Conservation (phyloP, 2,329 filamentous ascomycete species). For the Scedosporium boydii region DNA sequence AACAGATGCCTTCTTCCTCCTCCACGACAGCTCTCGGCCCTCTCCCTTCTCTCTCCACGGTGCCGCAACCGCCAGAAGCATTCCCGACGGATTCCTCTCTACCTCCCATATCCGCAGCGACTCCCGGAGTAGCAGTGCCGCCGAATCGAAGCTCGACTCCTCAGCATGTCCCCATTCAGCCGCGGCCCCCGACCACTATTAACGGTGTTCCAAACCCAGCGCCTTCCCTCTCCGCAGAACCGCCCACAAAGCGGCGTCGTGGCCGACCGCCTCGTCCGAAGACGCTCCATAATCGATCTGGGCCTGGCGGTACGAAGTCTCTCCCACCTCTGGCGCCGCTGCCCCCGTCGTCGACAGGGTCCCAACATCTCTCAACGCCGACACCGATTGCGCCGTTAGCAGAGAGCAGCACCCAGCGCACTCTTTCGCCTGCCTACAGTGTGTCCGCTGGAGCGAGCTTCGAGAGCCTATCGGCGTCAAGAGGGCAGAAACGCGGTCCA, state of each 20-base stretch:
- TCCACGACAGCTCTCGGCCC: not conserved
- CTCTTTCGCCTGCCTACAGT: not conserved
- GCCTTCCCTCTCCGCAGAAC: not conserved
- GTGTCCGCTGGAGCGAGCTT: not conserved
- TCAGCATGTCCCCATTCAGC: slow-evolving; percentile 12
- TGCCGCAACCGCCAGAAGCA: not conserved
- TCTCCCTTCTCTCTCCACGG: not conserved
- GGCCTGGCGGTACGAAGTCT: not conserved
- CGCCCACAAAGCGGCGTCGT: slow-evolving; percentile 1
- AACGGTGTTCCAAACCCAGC: not conserved
- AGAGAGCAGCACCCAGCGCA: not conserved
- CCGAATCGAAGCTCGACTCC: not conserved
- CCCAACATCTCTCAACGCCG: not conserved
- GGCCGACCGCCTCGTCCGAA: slow-evolving; percentile 3
- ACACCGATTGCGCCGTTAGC: not conserved
- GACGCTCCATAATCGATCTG: not conserved
- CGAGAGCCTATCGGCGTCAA: not conserved
- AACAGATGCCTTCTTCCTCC: not conserved
- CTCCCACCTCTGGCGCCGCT: not conserved
- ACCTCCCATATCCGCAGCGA: not conserved
- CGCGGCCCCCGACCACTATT: slow-evolving; percentile 4
- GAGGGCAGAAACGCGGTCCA: not conserved
- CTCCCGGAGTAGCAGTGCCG: not conserved
- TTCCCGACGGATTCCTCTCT: not conserved
- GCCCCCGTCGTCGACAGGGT: not conserved